A percentile compares a stretch with the other conserved stretches of the same genome.
Evolutionary conservation across 1,284 basidiomycete genomes (phyloP).

Genomic region (Pseudozyma pruni): DNA sequence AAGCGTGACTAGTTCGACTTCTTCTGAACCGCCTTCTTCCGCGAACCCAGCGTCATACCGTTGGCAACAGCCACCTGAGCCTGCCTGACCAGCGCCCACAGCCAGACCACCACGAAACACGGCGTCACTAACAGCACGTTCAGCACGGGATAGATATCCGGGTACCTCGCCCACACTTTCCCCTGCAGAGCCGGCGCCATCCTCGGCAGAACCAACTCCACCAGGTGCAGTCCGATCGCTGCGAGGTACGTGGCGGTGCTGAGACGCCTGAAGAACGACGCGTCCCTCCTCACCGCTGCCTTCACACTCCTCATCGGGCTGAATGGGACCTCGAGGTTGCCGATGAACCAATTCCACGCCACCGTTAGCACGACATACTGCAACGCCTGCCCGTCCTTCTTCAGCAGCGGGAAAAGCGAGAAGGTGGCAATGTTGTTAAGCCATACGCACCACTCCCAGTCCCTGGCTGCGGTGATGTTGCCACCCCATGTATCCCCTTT

Average conservation of each 20-base stretch:
- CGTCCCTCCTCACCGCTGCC: neutral
- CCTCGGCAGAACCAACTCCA: conserved; percentile 73
- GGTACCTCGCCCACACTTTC: conserved; percentile 77
- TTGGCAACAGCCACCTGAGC: conserved; percentile 62
- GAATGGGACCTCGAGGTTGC: conserved; percentile 65
- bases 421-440: conserved; percentile 88
- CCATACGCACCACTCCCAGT: conserved; percentile 81
- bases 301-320: conserved; percentile 15
- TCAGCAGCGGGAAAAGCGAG: conserved; percentile 87
- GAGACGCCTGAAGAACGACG: conserved; percentile 16
- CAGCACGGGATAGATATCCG: conserved; percentile 84
- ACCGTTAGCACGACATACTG: conserved; percentile 77
- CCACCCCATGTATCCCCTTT: conserved; percentile 67
- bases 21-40: neutral
- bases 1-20: neutral
- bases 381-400: conserved; percentile 79
- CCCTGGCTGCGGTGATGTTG: conserved; percentile 70
- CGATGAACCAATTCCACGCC: conserved; percentile 84
- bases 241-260: conserved; percentile 69
- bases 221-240: conserved; percentile 74
- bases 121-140: conserved; percentile 85
- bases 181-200: conserved; percentile 15
- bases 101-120: conserved; percentile 75
- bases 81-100: conserved; percentile 67
- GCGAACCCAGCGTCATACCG: conserved; percentile 26